Conservation (phyloP, 2,329 filamentous ascomycete genomes). For the Endoconidiophora laricicola region DNA sequence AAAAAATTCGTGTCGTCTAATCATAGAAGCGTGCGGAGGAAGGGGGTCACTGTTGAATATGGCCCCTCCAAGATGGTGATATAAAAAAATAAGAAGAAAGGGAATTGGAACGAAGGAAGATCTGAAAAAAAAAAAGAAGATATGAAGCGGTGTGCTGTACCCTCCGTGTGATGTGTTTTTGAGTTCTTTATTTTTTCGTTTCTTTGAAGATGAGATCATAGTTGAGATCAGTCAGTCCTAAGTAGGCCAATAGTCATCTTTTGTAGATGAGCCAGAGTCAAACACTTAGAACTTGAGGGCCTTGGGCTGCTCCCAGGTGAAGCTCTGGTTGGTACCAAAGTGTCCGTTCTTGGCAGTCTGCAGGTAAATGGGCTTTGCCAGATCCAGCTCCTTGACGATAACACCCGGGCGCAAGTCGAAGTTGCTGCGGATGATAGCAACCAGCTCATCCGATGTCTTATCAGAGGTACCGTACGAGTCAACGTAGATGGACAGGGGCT, state of each 20-base stretch:
- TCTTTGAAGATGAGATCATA: background rate
- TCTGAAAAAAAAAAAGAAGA: slow-evolving; percentile 11
- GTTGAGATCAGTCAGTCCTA: background rate
- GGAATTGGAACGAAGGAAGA: slow-evolving; percentile 9
- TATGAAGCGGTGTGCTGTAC: slow-evolving; percentile 14
- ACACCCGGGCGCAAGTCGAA: slow-evolving; percentile 97
- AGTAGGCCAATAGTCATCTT: background rate
- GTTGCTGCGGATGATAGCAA: slow-evolving; percentile 86
- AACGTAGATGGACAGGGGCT: slow-evolving; percentile 95
- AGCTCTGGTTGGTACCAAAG: slow-evolving; percentile 91
- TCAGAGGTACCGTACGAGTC: slow-evolving; percentile 92
- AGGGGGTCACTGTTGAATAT: slow-evolving; percentile 27
- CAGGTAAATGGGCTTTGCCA: slow-evolving; percentile 93
- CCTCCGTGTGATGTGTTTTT: slow-evolving; percentile 9
- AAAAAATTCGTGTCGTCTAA: slow-evolving; percentile 21
- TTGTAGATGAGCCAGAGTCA: background rate
- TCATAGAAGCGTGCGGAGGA: slow-evolving; percentile 17
- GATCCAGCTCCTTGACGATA: slow-evolving; percentile 92
- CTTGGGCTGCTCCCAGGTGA: slow-evolving; percentile 98
- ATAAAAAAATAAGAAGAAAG: slow-evolving; percentile 10
- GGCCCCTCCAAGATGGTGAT: slow-evolving; percentile 17
- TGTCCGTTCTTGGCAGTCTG: slow-evolving; percentile 99
- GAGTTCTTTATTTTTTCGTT: slow-evolving; percentile 5
- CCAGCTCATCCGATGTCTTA: slow-evolving; percentile 81
- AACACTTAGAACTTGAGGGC: slow-evolving; percentile 64